Evolutionary conservation across 805 yeast genomes (phyloP), one percentile per base, ranked within the genome.

Genomic region (Yarrowia sp.): DNA sequence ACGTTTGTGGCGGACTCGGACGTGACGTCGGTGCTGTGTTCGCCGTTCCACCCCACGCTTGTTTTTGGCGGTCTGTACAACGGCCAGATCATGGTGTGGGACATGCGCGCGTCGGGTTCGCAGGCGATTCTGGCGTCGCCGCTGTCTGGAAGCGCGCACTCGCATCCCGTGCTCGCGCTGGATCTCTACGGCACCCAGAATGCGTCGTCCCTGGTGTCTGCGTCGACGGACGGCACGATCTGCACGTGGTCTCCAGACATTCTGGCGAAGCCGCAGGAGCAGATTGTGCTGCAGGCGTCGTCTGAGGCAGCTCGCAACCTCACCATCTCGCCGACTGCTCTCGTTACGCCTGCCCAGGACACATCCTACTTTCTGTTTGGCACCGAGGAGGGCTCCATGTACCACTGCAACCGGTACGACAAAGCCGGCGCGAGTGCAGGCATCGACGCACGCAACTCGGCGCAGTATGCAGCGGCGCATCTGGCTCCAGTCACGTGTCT

Each of bases 11-110:
- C 80, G 44, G 71, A 77, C n/a, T 72, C 82, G 16, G 73, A 75
- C 6, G 61, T 55, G 29, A 55, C 61, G 8, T 41, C 62, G 27
- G 75, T 82, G 13, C 65, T 75, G n/a, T 49, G 65, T 2, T 81
- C 82, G 25, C 73, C 73, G 12, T 68, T 69, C 24, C 71, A 74
- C 44, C 71, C 78, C 4, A 70, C 73, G 27, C 71, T 76, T 27
- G 68, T 80, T 8, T 73, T 78, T 44, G 86, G 81, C 3, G 81
- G 84, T 0, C 73, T 80, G 31, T 71, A 72, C 33, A 78, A 78
- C 67, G 87, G 87, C 2, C 78, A 76, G 59, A 63, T 83, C 0
- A 74, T 77, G 13, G 70, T 79, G n/a, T 83, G 86, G 86, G 85
- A 83, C 51, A 65, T 72, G 46, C 63, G 78, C 47, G 63, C 24